Conservation (phyloP, 2,329 filamentous ascomycete genomes). For the Stemphylium vesicarium region DNA sequence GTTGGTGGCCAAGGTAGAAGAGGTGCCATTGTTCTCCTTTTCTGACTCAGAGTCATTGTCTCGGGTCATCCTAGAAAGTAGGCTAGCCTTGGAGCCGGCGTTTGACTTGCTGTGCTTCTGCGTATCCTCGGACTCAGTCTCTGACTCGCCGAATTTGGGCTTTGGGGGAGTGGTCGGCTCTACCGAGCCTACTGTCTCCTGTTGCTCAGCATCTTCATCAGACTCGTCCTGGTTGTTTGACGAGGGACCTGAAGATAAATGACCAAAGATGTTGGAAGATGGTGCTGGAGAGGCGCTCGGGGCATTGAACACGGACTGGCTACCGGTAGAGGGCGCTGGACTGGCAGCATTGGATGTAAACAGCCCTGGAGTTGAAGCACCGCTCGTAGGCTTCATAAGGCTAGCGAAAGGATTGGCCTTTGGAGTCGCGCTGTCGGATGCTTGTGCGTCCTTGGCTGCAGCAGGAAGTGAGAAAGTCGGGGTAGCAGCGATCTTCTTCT, state of each 20-base stretch:
- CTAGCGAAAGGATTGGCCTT: slow-evolving; percentile 24
- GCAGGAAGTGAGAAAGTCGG: slow-evolving; percentile 29
- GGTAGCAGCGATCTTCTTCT: slow-evolving; percentile 28
- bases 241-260: slow-evolving; percentile 42
- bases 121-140: slow-evolving; percentile 34
- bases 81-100: slow-evolving; percentile 20
- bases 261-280: slow-evolving; percentile 41
- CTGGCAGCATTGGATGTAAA: slow-evolving; percentile 36
- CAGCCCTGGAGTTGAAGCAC: slow-evolving; percentile 30
- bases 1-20: slow-evolving; percentile 27
- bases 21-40: slow-evolving; percentile 27
- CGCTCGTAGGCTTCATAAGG: slow-evolving; percentile 29
- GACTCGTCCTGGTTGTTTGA: slow-evolving; percentile 41
- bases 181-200: slow-evolving; percentile 18
- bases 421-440: slow-evolving; percentile 12
- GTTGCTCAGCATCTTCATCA: slow-evolving; percentile 30
- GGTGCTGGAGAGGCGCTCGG: slow-evolving; percentile 29
- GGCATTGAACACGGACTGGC: slow-evolving; percentile 42
- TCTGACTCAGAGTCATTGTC: slow-evolving; percentile 30
- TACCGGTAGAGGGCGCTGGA: slow-evolving; percentile 40
- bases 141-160: slow-evolving; percentile 31
- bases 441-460: not conserved
- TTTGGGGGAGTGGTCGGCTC: slow-evolving; percentile 30
- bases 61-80: slow-evolving; percentile 40
- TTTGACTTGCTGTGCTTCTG: slow-evolving; percentile 30